Conservation (phyloP, 192 early-diverging fungal species). For the Chytriomyces sp. region DNA sequence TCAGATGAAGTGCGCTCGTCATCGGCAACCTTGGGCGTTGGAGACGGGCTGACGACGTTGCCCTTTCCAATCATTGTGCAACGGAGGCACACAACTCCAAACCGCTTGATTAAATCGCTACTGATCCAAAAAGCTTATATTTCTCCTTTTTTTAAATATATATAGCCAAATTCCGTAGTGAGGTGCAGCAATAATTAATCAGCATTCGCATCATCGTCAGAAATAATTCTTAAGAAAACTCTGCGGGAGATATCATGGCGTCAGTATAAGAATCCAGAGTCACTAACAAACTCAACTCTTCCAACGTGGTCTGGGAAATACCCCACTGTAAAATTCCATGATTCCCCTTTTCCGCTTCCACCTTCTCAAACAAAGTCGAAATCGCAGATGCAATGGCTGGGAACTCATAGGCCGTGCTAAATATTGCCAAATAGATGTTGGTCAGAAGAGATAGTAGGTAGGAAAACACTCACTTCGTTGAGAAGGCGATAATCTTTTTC, state of each 20-base stretch:
- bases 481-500: conserved; percentile 61
- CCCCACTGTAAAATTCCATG: conserved; percentile 75
- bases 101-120: too few relatives aligned
- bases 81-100: too few relatives aligned
- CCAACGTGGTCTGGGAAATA: conserved; percentile 65
- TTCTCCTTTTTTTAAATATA: too few relatives aligned
- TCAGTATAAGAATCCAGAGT: conserved; percentile 5
- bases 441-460: neutral
- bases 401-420: conserved; percentile 68
- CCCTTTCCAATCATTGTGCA: too few relatives aligned
- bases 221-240: conserved; percentile 56
- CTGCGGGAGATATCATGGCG: conserved; percentile 56
- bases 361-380: conserved; percentile 52
- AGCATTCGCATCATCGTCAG: conserved; percentile 16
- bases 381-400: conserved; percentile 47
- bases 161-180: too few relatives aligned
- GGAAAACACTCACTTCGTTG: conserved; percentile 6
- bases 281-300: conserved; percentile 70
- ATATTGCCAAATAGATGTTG: neutral
- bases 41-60: too few relatives aligned
- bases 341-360: conserved; percentile 53
- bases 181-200: too few relatives aligned
- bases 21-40: too few relatives aligned
- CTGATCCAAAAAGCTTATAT: too few relatives aligned
- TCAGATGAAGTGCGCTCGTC: too few relatives aligned